Evolutionary conservation across 1,284 basidiomycete genomes (phyloP).

Genomic region (Ganoderma resinaceum): DNA sequence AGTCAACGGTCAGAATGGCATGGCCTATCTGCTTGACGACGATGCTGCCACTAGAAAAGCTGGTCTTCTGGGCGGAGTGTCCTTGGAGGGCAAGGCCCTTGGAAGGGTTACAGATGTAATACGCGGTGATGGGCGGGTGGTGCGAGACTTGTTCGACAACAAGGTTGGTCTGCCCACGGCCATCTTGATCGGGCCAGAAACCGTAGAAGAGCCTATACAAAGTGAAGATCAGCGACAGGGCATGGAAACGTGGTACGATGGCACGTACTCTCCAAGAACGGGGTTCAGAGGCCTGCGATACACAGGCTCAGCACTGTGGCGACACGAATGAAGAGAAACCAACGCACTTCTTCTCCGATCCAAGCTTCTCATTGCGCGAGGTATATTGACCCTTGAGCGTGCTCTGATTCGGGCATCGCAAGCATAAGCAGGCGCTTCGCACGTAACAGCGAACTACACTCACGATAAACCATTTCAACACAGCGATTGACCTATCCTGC

Average conservation of each 20-base stretch:
- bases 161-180: slow-evolving; percentile 86
- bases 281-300: slow-evolving; percentile 86
- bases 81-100: slow-evolving; percentile 87
- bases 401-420: slow-evolving; percentile 54
- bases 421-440: neutral
- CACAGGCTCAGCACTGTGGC: neutral
- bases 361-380: slow-evolving; percentile 90
- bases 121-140: slow-evolving; percentile 90
- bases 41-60: slow-evolving; percentile 80
- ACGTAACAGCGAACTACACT: slow-evolving; percentile 35
- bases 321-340: slow-evolving; percentile 3
- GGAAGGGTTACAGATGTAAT: slow-evolving; percentile 83
- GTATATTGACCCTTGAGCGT: slow-evolving; percentile 97
- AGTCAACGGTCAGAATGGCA: slow-evolving; percentile 79
- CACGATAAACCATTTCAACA: slow-evolving; percentile 92
- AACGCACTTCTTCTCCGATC: slow-evolving; percentile 93
- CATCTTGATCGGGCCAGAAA: slow-evolving; percentile 82
- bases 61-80: slow-evolving; percentile 97
- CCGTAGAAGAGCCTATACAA: slow-evolving; percentile 85
- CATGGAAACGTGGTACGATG: slow-evolving; percentile 27
- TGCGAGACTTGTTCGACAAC: slow-evolving; percentile 98
- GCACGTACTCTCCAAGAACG: slow-evolving; percentile 88
- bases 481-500: slow-evolving; percentile 77
- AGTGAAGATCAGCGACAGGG: neutral
- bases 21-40: slow-evolving; percentile 97